Conservation (phyloP, 2,329 filamentous ascomycete genomes). For the Plectosphaerella cucumerina region DNA sequence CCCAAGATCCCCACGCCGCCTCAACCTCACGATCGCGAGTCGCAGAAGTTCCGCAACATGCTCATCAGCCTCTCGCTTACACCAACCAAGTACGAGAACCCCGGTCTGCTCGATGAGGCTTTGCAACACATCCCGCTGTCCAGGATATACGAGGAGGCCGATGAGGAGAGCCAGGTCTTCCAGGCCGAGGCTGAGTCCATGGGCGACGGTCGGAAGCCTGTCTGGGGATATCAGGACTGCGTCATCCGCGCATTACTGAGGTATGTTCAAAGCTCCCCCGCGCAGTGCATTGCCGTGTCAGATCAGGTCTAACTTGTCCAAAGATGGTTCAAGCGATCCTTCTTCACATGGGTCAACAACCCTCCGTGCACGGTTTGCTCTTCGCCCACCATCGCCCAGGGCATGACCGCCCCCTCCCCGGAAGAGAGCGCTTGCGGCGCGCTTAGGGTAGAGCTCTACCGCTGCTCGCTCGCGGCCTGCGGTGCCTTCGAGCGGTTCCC, state of each 20-base stretch:
- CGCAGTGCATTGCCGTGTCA: neutral
- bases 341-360: conserved; percentile 97
- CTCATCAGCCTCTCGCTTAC: conserved; percentile 82
- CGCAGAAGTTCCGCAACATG: conserved; percentile 74
- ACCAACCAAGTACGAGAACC: conserved; percentile 93
- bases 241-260: conserved; percentile 82
- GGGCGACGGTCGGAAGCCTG: conserved; percentile 71
- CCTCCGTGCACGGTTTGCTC: conserved; percentile 78
- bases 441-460: conserved; percentile 82
- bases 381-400: conserved; percentile 76
- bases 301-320: conserved; percentile 5
- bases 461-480: conserved; percentile 74
- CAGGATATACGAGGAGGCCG: conserved; percentile 87
- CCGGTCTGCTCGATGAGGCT: conserved; percentile 88
- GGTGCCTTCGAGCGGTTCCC: conserved; percentile 83
- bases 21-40: conserved; percentile 56
- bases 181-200: conserved; percentile 85
- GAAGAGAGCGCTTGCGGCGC: conserved; percentile 90
- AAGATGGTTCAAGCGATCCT: conserved; percentile 92
- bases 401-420: conserved; percentile 77
- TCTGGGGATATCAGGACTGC: conserved; percentile 98
- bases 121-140: conserved; percentile 82
- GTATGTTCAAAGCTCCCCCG: conserved; percentile 22
- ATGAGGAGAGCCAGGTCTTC: conserved; percentile 86
- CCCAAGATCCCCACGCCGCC: conserved; percentile 69